Conservation (phyloP, 2,329 filamentous ascomycete genomes). For the Magnaporthales sp. region DNA sequence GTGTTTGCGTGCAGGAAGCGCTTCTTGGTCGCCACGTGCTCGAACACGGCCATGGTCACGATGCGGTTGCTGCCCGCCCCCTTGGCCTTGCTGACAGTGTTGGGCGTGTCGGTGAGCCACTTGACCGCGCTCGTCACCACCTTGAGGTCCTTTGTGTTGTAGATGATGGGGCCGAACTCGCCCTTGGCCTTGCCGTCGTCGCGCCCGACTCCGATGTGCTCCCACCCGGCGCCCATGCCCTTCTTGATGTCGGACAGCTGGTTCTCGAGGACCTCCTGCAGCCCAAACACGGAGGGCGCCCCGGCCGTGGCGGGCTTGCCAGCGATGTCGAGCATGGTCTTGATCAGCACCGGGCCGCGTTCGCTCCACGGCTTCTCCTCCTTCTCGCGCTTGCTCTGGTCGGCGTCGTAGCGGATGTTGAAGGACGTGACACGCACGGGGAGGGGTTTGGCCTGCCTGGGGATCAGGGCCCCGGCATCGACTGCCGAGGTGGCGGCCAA, state of each 20-base stretch:
- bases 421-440: not conserved
- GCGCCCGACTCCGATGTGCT: constrained; percentile 33
- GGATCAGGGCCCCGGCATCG: not conserved
- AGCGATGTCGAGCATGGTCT: not conserved
- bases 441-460: not conserved
- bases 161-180: constrained; percentile 54
- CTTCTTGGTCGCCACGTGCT: constrained; percentile 26
- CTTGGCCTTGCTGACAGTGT: constrained; percentile 50
- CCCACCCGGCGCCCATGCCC: constrained; percentile 30
- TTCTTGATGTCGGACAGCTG: constrained; percentile 34
- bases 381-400: constrained; percentile 52
- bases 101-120: constrained; percentile 54
- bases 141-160: constrained; percentile 40
- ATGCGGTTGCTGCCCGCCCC: constrained; percentile 33
- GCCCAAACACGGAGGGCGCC: constrained; percentile 30
- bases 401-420: constrained; percentile 4
- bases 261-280: constrained; percentile 38
- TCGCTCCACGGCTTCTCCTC: not conserved
- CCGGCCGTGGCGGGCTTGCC: constrained; percentile 16
- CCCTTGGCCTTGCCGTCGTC: constrained; percentile 42
- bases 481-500: not conserved
- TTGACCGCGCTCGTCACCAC: constrained; percentile 43
- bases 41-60: constrained; percentile 36
- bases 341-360: not conserved
- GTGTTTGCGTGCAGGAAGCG: constrained; percentile 38